Conservation (phyloP, 768 basidiomycete species). For the Rhodocollybia butyracea region DNA sequence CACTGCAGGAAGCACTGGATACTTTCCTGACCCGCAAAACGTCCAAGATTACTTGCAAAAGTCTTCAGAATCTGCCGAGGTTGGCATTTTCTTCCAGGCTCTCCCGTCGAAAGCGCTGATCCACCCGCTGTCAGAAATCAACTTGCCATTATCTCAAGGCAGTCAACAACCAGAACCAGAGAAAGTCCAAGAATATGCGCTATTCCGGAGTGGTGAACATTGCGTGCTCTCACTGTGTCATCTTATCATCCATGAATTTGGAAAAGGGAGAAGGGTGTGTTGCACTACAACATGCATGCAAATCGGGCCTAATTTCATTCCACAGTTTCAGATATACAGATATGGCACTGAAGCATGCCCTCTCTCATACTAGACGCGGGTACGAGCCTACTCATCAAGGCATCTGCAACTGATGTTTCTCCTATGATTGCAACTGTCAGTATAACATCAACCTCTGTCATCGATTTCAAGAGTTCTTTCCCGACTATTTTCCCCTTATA, state of each 20-base stretch:
- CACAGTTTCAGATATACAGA: no score
- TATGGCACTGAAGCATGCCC: no score
- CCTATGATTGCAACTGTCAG: no score
- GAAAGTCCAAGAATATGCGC: conserved; percentile 18
- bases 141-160: conserved; percentile 19
- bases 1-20: neutral
- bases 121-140: conserved; percentile 13
- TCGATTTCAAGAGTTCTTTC: neutral
- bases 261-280: neutral
- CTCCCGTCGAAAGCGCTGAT: neutral
- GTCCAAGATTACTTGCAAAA: neutral
- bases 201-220: conserved; percentile 18
- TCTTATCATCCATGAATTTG: neutral
- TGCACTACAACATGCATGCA: no score
- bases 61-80: neutral
- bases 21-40: neutral
- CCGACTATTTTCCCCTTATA: neutral
- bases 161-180: conserved; percentile 20
- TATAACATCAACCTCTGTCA: neutral
- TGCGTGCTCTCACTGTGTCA: conserved; percentile 17
- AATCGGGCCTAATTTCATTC: no score
- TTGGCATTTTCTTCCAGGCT: neutral
- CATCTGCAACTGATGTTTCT: neutral
- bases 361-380: no score
- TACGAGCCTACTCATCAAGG: neutral